These are phyloP conservation scores for Aphanocladium album DNA, from an alignment of 2,329 filamentous ascomycete species.

Conservation along the genomic window DNA sequence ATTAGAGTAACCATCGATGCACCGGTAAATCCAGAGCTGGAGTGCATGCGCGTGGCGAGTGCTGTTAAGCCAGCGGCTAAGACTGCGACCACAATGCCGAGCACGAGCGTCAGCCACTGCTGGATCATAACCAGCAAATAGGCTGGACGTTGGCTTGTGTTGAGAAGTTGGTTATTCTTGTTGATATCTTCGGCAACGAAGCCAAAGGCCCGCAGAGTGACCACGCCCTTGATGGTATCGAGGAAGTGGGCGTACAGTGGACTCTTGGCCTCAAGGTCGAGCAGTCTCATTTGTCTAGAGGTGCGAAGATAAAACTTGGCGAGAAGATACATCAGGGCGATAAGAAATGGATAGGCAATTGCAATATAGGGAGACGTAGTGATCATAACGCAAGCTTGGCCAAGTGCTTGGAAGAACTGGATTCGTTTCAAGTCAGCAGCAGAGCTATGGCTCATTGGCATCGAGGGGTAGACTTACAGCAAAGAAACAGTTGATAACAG, in stretches of 20 bases:
- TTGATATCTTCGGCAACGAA: constrained; percentile 41
- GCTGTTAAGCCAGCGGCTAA: constrained; percentile 41
- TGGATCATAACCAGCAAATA: constrained; percentile 54
- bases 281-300: constrained; percentile 53
- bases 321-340: constrained; percentile 38
- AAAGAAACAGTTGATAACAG: constrained; percentile 27
- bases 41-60: constrained; percentile 37
- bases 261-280: constrained; percentile 58
- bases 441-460: not conserved
- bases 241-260: constrained; percentile 52
- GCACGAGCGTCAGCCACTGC: constrained; percentile 47
- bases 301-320: constrained; percentile 54
- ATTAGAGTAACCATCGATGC: constrained; percentile 33
- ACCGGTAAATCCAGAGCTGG: constrained; percentile 30
- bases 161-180: constrained; percentile 41
- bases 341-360: constrained; percentile 45
- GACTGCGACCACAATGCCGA: constrained; percentile 43
- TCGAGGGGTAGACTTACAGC: not conserved
- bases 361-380: constrained; percentile 38
- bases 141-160: constrained; percentile 49
- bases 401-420: constrained; percentile 26
- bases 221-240: constrained; percentile 48
- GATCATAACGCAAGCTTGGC: constrained; percentile 44
- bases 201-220: constrained; percentile 51
- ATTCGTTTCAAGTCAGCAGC: not conserved